Evolutionary conservation across 257 asterid species (phyloP).

Genomic region (Gentiana macrophylla): DNA sequence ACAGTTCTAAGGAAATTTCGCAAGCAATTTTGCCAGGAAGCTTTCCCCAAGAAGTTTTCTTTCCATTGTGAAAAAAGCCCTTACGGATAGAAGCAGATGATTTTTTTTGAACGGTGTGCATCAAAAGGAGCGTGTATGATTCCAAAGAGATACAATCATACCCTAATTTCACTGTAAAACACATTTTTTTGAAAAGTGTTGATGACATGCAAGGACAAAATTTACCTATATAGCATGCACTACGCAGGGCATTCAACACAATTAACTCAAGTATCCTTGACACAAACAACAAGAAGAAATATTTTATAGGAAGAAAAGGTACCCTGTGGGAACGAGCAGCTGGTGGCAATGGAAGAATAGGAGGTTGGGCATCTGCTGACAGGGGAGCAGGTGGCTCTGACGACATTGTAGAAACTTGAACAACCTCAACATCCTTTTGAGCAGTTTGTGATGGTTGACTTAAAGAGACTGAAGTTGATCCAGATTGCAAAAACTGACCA

Average conservation of each 20-base stretch:
- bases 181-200: too few relatives aligned
- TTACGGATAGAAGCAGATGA: too few relatives aligned
- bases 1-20: too few relatives aligned
- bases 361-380: constrained; percentile 73
- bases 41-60: too few relatives aligned
- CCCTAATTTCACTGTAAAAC: not conserved
- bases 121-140: too few relatives aligned
- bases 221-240: not conserved
- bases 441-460: constrained; percentile 40
- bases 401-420: constrained; percentile 50
- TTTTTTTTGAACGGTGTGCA: not conserved
- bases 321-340: constrained; percentile 60
- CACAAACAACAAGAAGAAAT: not conserved
- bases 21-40: too few relatives aligned
- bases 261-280: too few relatives aligned
- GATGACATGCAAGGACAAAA: not conserved
- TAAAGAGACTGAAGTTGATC: constrained; percentile 36
- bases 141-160: too few relatives aligned
- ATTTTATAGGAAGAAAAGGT: constrained; percentile 3
- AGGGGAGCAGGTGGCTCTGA: constrained; percentile 38
- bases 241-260: too few relatives aligned
- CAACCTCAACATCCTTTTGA: constrained; percentile 89
- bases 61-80: not conserved
- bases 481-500: constrained; percentile 71
- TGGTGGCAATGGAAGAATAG: constrained; percentile 72